Conservation (phyloP, 257 asterid species). For the Paraleonurus japonicus region DNA sequence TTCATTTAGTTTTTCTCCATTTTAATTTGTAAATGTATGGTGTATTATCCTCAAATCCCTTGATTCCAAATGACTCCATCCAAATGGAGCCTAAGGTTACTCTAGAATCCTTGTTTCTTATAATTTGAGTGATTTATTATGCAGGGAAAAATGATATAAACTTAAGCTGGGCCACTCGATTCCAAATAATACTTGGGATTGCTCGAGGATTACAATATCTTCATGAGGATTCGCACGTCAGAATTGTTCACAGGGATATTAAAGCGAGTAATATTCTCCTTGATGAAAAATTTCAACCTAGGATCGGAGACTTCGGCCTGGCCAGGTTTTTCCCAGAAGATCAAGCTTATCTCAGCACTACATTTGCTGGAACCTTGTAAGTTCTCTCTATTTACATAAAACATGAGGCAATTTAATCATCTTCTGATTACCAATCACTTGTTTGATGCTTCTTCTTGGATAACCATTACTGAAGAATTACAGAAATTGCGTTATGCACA, state of each 20-base stretch:
- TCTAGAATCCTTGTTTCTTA: constrained; percentile 7
- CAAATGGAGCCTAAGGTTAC: neutral
- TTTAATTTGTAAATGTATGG: no score
- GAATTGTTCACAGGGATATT: constrained; percentile 82
- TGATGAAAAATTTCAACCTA: constrained; percentile 70
- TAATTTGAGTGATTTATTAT: constrained; percentile 7
- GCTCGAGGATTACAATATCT: constrained; percentile 83
- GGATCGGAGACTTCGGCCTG: constrained; percentile 80
- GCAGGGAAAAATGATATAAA: constrained; percentile 51
- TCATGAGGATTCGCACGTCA: constrained; percentile 76
- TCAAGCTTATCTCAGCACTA: constrained; percentile 86
- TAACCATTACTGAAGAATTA: constrained; percentile 1
- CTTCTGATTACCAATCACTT: neutral
- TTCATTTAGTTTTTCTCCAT: no score
- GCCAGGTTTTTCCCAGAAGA: constrained; percentile 91
- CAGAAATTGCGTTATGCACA: no score
- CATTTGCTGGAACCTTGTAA: constrained; percentile 86
- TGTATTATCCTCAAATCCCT: no score
- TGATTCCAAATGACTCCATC: no score
- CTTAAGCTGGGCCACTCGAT: constrained; percentile 65
- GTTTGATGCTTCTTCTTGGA: neutral
- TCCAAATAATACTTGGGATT: constrained; percentile 71
- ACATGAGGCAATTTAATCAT: neutral
- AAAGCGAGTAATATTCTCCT: constrained; percentile 87
- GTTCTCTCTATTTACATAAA: constrained; percentile 20